phyloP scores from a whole-genome alignment of 2,329 filamentous ascomycete genomes.

The Sordariomycetes sp. region DNA sequence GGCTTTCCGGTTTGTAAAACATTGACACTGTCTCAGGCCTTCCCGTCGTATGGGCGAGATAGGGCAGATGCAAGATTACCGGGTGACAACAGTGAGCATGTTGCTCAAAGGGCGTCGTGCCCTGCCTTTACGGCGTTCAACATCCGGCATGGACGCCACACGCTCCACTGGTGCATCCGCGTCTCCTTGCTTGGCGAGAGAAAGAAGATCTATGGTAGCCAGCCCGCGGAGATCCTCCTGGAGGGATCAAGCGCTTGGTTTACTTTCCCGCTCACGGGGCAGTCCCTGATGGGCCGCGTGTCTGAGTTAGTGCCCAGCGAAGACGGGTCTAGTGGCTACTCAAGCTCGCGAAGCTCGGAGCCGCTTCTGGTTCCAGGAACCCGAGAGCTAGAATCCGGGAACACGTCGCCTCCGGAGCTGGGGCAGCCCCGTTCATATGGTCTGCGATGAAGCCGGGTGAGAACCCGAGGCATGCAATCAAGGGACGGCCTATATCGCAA shows the following conservation, averaged over 20 bases:
- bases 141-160: background rate
- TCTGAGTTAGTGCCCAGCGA: no score
- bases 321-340: no score
- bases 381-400: background rate
- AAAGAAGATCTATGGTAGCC: background rate
- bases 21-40: no score
- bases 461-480: background rate
- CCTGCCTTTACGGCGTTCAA: background rate
- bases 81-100: no score
- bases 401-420: background rate
- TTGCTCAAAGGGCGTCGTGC: no score
- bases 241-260: background rate
- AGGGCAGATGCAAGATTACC: no score
- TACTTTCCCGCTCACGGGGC: background rate
- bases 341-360: no score
- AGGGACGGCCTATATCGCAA: no score
- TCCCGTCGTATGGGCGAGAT: no score
- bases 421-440: background rate
- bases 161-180: background rate
- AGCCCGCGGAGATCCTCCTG: background rate
- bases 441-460: background rate
- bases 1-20: no score
- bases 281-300: background rate
- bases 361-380: background rate
- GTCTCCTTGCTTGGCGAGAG: background rate